A percentile compares a stretch with the other conserved stretches of the same genome.
Conservation (phyloP, 441 rosid species). For the Populus trichocarpa region DNA sequence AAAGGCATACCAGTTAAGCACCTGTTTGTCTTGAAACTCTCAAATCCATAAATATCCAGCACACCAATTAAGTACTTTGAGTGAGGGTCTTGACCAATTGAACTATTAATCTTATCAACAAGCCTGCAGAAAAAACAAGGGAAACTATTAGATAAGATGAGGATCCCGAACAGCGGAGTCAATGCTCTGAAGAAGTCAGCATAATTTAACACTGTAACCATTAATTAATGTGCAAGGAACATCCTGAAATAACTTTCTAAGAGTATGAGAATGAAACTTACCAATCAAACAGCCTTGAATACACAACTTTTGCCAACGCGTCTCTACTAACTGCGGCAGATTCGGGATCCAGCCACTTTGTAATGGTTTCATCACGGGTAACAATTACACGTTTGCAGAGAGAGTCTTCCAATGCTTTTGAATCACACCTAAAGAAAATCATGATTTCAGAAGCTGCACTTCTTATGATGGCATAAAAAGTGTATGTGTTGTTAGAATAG, state of each 20-base stretch:
- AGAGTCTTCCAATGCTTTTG: constrained; percentile 83
- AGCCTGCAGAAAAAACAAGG: constrained; percentile 51
- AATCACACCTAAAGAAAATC: constrained; percentile 66
- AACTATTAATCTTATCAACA: constrained; percentile 79
- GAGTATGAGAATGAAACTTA: constrained; percentile 29
- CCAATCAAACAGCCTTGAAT: constrained; percentile 95
- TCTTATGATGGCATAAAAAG: constrained; percentile 10
- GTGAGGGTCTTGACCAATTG: constrained; percentile 88
- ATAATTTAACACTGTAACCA: constrained; percentile 13
- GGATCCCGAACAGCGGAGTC: constrained; percentile 4
- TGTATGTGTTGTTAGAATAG: constrained; percentile 7
- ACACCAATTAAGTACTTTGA: constrained; percentile 91
- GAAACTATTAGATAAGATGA: not conserved
- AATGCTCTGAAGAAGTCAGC: constrained; percentile 5
- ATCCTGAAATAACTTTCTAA: constrained; percentile 14
- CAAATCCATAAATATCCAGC: constrained; percentile 96
- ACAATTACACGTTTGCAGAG: constrained; percentile 95
- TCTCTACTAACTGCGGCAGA: constrained; percentile 89
- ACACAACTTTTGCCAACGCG: constrained; percentile 90
- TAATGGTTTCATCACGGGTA: constrained; percentile 96
- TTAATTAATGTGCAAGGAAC: constrained; percentile 8
- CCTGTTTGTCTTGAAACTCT: constrained; percentile 99
- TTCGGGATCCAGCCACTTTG: constrained; percentile 92
- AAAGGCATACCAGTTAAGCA: constrained; percentile 73
- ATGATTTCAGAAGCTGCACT: constrained; percentile 21